A percentile compares a stretch with the other conserved stretches of the same genome.
Evolutionary conservation across 192 early-diverging fungal species (phyloP).

Genomic region (Backusella mclennaniae): DNA sequence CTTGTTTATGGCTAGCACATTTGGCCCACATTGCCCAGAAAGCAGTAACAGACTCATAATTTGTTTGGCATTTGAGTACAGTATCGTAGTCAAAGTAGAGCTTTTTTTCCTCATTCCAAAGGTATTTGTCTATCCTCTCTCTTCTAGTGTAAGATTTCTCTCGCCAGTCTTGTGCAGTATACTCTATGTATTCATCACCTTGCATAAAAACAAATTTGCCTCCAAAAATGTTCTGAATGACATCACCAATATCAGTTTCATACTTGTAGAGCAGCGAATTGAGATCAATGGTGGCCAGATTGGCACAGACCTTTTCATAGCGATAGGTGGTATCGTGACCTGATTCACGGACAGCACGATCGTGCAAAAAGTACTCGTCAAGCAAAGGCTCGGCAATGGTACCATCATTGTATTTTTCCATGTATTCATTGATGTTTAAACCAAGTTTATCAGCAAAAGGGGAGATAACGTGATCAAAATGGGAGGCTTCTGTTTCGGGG

Average conservation of each 20-base stretch:
- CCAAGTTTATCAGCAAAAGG: constrained; percentile 73
- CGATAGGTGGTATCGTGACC: constrained; percentile 98
- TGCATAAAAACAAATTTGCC: constrained; percentile 28
- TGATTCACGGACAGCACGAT: constrained; percentile 94
- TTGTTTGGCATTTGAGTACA: constrained; percentile 53
- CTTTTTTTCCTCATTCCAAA: constrained; percentile 81
- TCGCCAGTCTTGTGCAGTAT: constrained; percentile 59
- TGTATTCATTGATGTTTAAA: constrained; percentile 70
- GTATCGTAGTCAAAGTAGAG: constrained; percentile 95
- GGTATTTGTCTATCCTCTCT: constrained; percentile 70
- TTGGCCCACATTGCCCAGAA: constrained; percentile 94
- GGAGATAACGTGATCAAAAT: constrained; percentile 84
- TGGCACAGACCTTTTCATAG: constrained; percentile 87
- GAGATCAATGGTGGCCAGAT: constrained; percentile 91
- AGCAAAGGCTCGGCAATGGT: constrained; percentile 76
- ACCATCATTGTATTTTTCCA: constrained; percentile 66
- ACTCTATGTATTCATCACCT: constrained; percentile 35
- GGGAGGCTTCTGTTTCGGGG: constrained; percentile 94
- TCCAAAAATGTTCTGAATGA: constrained; percentile 62
- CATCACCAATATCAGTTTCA: constrained; percentile 84
- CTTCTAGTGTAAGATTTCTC: constrained; percentile 59
- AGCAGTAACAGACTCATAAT: constrained; percentile 88
- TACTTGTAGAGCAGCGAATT: constrained; percentile 95
- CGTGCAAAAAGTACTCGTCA: constrained; percentile 96
- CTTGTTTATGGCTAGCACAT: constrained; percentile 74